Conservation (phyloP, 78 protist species). For the Creolimax fragrantissima region DNA sequence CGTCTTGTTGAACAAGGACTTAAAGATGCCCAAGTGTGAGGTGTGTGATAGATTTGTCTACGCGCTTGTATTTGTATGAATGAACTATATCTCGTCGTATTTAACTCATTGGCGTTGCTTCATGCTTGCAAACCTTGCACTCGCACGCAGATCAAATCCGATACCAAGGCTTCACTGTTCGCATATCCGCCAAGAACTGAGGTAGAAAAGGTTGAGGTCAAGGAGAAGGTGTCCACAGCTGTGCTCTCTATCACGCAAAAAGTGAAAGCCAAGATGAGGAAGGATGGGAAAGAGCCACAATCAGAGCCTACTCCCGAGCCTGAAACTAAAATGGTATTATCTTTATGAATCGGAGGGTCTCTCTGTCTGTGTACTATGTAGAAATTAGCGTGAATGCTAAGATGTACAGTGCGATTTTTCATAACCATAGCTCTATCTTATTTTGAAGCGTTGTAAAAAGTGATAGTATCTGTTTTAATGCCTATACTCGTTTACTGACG, state of each 20-base stretch:
- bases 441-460: too few relatives aligned
- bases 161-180: slow-evolving; percentile 61
- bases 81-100: not conserved
- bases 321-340: not conserved
- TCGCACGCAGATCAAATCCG: slow-evolving; percentile 17
- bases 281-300: slow-evolving; percentile 40
- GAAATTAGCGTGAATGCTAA: too few relatives aligned
- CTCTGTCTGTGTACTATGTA: not conserved
- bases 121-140: too few relatives aligned
- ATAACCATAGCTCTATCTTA: too few relatives aligned
- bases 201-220: slow-evolving; percentile 28
- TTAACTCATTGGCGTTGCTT: not conserved
- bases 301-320: not conserved
- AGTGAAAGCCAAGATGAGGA: slow-evolving; percentile 2
- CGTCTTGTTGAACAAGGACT: slow-evolving; percentile 79
- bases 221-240: slow-evolving; percentile 53
- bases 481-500: too few relatives aligned
- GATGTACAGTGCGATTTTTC: too few relatives aligned
- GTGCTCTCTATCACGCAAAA: slow-evolving; percentile 48
- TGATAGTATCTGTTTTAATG: too few relatives aligned
- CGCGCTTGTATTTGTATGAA: not conserved
- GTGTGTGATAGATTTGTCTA: too few relatives aligned
- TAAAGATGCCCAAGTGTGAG: slow-evolving; percentile 36
- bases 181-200: slow-evolving; percentile 74
- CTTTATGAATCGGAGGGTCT: too few relatives aligned